These are phyloP conservation scores for Candida incommunis DNA, from an alignment of 805 yeast species.

Conservation along the genomic window DNA sequence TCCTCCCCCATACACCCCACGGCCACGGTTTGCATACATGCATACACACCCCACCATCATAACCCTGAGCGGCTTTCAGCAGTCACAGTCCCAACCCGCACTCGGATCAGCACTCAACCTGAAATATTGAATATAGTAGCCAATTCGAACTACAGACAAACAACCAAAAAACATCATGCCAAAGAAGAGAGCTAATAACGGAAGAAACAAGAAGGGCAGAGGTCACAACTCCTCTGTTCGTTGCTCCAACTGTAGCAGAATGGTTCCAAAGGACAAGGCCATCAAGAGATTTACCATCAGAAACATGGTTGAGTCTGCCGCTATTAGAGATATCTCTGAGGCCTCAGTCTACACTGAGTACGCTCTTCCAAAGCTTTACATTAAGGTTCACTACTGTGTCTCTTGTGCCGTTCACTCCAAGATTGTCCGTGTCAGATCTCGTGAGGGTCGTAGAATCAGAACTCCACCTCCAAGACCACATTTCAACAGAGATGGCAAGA, in stretches of 20 bases:
- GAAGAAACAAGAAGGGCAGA: constrained; percentile 99
- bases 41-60: too few relatives aligned
- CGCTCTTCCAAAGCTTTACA: constrained; percentile 98
- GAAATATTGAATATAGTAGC: too few relatives aligned
- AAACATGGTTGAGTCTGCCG: constrained; percentile 99
- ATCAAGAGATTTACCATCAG: constrained; percentile 99
- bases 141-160: too few relatives aligned
- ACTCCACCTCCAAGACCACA: constrained; percentile 99
- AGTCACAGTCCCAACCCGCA: too few relatives aligned
- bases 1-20: too few relatives aligned
- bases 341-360: constrained; percentile 98
- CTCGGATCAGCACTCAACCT: too few relatives aligned
- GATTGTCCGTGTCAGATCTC: constrained; percentile 99
- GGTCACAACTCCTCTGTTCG: constrained; percentile 99
- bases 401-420: constrained; percentile 99
- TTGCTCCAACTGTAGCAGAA: constrained; percentile 99
- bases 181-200: constrained; percentile 99
- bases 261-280: constrained; percentile 99
- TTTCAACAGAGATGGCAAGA: constrained; percentile 85
- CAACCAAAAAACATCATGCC: constrained; percentile 52
- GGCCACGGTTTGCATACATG: too few relatives aligned
- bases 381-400: constrained; percentile 99
- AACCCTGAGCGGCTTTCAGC: too few relatives aligned
- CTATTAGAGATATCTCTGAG: constrained; percentile 98
- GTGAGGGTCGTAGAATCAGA: constrained; percentile 97